Conservation (phyloP, 257 asterid genomes). For the Gynochthodes officinalis region DNA sequence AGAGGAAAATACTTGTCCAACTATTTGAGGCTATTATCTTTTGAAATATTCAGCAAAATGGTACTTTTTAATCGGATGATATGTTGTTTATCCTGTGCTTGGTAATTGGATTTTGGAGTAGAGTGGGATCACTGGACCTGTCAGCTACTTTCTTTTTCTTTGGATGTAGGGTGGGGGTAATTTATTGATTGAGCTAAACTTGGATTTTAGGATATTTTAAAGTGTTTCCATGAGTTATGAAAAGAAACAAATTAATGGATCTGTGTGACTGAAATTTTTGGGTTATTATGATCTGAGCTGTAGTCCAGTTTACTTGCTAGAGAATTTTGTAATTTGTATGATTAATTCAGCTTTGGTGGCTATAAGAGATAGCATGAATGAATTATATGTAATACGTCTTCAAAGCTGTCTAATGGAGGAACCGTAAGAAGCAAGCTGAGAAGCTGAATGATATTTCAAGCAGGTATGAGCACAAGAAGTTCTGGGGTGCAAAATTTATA, state of each 20-base stretch:
- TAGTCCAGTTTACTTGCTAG: background rate
- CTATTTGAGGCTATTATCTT: background rate
- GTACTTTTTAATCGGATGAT: background rate
- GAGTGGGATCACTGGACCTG: background rate
- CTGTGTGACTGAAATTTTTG: background rate
- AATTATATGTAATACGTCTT: background rate
- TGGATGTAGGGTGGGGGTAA: background rate
- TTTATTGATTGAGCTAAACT: background rate
- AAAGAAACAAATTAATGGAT: background rate
- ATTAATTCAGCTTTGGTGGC: background rate
- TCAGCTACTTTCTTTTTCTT: background rate
- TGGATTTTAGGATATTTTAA: background rate
- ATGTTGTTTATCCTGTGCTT: background rate
- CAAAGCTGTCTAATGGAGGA: constrained; percentile 7
- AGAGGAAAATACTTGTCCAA: background rate
- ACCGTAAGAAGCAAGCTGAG: constrained; percentile 56
- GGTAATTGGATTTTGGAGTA: background rate
- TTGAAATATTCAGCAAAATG: background rate
- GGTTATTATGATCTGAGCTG: background rate
- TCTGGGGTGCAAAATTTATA: constrained; percentile 62
- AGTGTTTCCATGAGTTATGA: background rate
- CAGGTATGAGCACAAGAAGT: constrained; percentile 59
- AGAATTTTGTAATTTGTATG: background rate
- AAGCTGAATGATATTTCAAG: constrained; percentile 53
- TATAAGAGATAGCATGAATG: background rate